Evolutionary conservation across 805 yeast species (phyloP).

Genomic region (Groenewaldozyma salmanticensis): DNA sequence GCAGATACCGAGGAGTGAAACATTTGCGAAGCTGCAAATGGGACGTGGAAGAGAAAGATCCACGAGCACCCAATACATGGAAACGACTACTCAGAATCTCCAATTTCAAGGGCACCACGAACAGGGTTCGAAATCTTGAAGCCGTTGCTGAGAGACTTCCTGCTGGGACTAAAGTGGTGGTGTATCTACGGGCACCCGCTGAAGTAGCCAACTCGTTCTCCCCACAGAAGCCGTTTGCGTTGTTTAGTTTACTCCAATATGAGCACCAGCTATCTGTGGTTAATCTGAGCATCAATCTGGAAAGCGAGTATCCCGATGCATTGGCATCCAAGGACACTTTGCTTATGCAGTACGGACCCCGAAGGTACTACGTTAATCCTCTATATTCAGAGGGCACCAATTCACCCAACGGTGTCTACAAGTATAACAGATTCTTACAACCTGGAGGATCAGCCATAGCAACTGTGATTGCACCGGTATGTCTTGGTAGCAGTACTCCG

Average conservation of each 20-base stretch:
- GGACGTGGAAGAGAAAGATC: constrained; percentile 80
- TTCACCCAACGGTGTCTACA: constrained; percentile 76
- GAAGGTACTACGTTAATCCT: constrained; percentile 78
- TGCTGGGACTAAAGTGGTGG: constrained; percentile 56
- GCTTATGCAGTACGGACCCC: constrained; percentile 86
- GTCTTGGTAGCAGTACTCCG: constrained; percentile 62
- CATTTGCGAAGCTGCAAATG: constrained; percentile 71
- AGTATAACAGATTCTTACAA: constrained; percentile 74
- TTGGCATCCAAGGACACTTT: constrained; percentile 73
- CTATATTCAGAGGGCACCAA: constrained; percentile 65
- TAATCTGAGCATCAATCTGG: constrained; percentile 71
- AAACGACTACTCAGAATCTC: constrained; percentile 59
- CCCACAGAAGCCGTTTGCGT: constrained; percentile 42
- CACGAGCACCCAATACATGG: constrained; percentile 72
- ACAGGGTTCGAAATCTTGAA: constrained; percentile 46
- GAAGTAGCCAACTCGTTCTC: constrained; percentile 49
- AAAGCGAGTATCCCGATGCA: constrained; percentile 86
- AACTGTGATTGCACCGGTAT: constrained; percentile 78
- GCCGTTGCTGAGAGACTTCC: constrained; percentile 33
- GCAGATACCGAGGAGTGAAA: constrained; percentile 79
- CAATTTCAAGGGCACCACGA: constrained; percentile 68
- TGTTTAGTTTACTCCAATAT: constrained; percentile 70
- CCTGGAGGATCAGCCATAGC: constrained; percentile 68
- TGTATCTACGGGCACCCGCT: constrained; percentile 41
- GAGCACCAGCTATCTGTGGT: constrained; percentile 82